Evolutionary conservation across 2,329 filamentous ascomycete genomes (phyloP), one percentile per base, ranked within the genome.

Genomic region (Clarireedia paspali): DNA sequence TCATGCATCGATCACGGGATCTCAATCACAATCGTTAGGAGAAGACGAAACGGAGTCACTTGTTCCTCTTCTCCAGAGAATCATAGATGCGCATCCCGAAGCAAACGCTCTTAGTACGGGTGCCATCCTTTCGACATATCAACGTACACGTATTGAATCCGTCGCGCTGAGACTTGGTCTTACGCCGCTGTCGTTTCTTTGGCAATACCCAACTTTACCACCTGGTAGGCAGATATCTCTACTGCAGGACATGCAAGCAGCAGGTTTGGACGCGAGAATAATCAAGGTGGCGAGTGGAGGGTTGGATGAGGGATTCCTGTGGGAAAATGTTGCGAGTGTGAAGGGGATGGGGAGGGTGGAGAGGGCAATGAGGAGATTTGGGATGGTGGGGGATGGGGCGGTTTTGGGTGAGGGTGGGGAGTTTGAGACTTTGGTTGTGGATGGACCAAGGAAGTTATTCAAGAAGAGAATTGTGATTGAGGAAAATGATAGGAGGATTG

Each of bases 211-310:
- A 1, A 73, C 80, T 47, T 77, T 96, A 3, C 86, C 88, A 2
- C 65, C 76, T 2, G 71, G 73, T 40, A 68, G 66, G 15, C 71
- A 71, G 49, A 56, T 57, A 15, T 57, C 79, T 76, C 76, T 97
- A 20, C 75, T 99, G 50, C 77, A 82, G 57, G 91, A 96, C 70
- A 96, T 99, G 89, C 81, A 80, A 5, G 77, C 75, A 6, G 82
- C 84, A 2, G 87, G 87, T 0, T 82, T 95, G 55, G 89, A 96
- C 67, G 88, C 91, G n/a, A 79, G 91, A 58, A 89, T 99, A 67
- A 84, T 99, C 73, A 99, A 97, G 73, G 90, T 96, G 46, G 91
- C 94, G 45, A 95, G 89, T 61, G 91, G 90, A 6, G 94, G 91
- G 0, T 76, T 99, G 50, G 88, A 92, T 66, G 88, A 91, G 63